Conservation (phyloP, 2,329 filamentous ascomycete genomes). For the Colletotrichum tropicale region DNA sequence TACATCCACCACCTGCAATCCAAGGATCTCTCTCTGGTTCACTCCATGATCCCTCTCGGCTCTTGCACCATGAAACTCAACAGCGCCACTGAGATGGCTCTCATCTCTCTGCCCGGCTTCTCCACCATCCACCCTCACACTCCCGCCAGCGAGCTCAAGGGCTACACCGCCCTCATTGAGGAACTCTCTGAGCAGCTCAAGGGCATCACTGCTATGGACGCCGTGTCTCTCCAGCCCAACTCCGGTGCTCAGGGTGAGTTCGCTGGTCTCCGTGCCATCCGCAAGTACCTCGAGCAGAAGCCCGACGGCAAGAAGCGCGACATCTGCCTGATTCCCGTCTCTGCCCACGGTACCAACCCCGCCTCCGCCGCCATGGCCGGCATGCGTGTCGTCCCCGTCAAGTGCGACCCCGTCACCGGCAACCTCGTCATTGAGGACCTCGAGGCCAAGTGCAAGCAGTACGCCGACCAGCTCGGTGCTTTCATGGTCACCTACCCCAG, state of each 20-base stretch:
- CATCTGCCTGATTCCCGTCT: slow-evolving; percentile 93
- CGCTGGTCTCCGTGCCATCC: slow-evolving; percentile 85
- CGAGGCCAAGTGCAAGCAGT: slow-evolving; percentile 85
- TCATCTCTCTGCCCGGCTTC: slow-evolving; percentile 78
- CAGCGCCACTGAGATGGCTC: slow-evolving; percentile 90
- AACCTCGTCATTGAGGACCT: slow-evolving; percentile 90
- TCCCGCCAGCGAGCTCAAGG: slow-evolving; percentile 64
- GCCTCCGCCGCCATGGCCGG: slow-evolving; percentile 95
- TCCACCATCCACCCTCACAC: slow-evolving; percentile 83
- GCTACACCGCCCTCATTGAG: slow-evolving; percentile 73
- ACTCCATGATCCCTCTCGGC: slow-evolving; percentile 97
- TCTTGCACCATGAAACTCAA: slow-evolving; percentile 99
- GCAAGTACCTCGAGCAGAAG: slow-evolving; percentile 78
- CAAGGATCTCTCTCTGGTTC: slow-evolving; percentile 90
- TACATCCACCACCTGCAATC: slow-evolving; percentile 95
- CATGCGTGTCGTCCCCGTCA: slow-evolving; percentile 91
- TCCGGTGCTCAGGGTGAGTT: slow-evolving; percentile 97
- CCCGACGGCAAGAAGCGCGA: slow-evolving; percentile 72
- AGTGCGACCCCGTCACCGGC: slow-evolving; percentile 85
- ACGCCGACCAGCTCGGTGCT: slow-evolving; percentile 83
- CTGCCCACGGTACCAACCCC: slow-evolving; percentile 94
- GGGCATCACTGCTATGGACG: slow-evolving; percentile 87
- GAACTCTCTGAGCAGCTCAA: slow-evolving; percentile 78
- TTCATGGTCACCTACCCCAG: slow-evolving; percentile 98
- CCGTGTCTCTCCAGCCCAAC: slow-evolving; percentile 91